A percentile compares a stretch with the other conserved stretches of the same genome.
These are phyloP conservation scores for Trichaptum fuscoviolaceum DNA, from an alignment of 768 basidiomycete genomes.

Conservation along the genomic window DNA sequence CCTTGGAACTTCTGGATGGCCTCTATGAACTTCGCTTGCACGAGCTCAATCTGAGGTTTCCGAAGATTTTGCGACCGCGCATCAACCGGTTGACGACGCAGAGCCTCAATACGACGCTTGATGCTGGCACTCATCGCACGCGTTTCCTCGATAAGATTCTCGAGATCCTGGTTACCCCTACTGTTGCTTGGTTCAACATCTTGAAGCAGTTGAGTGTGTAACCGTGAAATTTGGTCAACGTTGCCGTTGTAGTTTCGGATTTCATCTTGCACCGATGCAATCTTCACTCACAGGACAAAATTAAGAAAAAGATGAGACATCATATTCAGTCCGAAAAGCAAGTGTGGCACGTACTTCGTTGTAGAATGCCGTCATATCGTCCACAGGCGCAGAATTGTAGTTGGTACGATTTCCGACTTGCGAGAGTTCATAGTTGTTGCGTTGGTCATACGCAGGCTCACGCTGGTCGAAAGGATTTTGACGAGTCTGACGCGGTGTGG, in stretches of 20 bases:
- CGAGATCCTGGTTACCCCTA: constrained; percentile 55
- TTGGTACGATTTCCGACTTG: constrained; percentile 57
- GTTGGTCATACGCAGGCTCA: constrained; percentile 25
- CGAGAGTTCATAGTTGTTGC: constrained; percentile 64
- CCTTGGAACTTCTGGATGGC: constrained; percentile 73
- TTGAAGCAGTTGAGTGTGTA: constrained; percentile 71
- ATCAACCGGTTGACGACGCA: constrained; percentile 61
- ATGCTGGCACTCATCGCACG: constrained; percentile 51
- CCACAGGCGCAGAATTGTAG: constrained; percentile 40
- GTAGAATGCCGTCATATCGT: constrained; percentile 68
- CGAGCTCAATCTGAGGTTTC: constrained; percentile 62
- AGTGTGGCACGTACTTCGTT: constrained; percentile 49
- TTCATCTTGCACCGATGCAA: constrained; percentile 68
- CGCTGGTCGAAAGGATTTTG: constrained; percentile 62
- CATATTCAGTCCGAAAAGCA: constrained; percentile 6
- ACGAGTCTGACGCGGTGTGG: constrained; percentile 49
- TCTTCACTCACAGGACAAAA: constrained; percentile 34
- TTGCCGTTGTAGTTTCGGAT: constrained; percentile 65
- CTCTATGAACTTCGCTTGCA: constrained; percentile 69
- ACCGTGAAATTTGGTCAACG: constrained; percentile 60
- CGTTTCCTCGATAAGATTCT: constrained; percentile 55
- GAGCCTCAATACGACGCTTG: constrained; percentile 52
- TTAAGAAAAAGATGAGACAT: background rate
- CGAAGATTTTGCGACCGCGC: constrained; percentile 60
- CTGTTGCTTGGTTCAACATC: constrained; percentile 66